Percentiles rank a stretch among this genome's conserved stretches.
Evolutionary conservation across 345 rosid species (phyloP).

Genomic region (Populus euphratica): DNA sequence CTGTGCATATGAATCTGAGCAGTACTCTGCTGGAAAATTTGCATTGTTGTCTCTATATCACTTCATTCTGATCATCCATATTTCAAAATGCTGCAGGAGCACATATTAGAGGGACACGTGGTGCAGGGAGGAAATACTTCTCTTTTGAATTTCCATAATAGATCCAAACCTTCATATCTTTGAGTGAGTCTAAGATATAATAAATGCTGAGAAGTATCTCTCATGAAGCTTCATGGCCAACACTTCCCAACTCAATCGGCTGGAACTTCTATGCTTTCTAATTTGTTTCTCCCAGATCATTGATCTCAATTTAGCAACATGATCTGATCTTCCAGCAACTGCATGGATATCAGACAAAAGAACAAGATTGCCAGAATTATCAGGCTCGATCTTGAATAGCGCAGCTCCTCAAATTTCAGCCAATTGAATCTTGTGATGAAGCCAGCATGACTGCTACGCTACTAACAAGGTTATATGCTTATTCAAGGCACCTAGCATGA

Average conservation of each 20-base stretch:
- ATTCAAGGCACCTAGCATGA: conserved; percentile 32
- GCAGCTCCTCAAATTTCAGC: conserved; percentile 31
- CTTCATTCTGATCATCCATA: conserved; percentile 12
- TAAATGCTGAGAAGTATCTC: conserved; percentile 34
- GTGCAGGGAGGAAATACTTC: background rate
- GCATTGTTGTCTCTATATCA: background rate
- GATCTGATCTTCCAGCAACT: conserved; percentile 24
- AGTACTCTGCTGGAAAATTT: background rate
- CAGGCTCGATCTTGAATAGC: conserved; percentile 35
- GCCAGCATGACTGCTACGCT: conserved; percentile 25
- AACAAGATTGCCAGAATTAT: conserved; percentile 35
- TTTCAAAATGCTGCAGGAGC: conserved; percentile 2
- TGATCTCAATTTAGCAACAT: conserved; percentile 30
- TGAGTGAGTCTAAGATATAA: conserved; percentile 18
- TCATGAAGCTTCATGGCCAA: conserved; percentile 33
- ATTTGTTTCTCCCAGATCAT: conserved; percentile 28
- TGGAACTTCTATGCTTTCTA: conserved; percentile 35
- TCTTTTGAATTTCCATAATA: background rate
- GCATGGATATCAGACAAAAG: conserved; percentile 34
- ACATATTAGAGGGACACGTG: background rate
- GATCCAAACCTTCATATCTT: conserved; percentile 30
- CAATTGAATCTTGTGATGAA: conserved; percentile 22
- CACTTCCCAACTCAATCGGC: conserved; percentile 32
- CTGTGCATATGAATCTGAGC: background rate
- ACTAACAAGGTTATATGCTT: conserved; percentile 25